Conservation (phyloP, 768 basidiomycete species). For the Suillus luteus region DNA sequence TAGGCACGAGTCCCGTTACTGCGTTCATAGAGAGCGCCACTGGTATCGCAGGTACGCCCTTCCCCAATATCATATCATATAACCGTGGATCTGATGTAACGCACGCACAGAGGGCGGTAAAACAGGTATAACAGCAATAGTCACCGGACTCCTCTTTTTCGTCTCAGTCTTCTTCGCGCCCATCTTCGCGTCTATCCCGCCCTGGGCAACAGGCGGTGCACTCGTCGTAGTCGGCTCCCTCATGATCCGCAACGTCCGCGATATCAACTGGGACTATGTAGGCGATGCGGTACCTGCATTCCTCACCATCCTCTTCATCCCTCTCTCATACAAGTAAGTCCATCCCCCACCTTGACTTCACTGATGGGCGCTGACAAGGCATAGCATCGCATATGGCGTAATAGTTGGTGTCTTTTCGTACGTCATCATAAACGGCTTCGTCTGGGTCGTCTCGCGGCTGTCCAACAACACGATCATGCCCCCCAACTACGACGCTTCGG, state of each 20-base stretch:
- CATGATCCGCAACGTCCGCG: constrained; percentile 85
- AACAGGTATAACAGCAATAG: constrained; percentile 80
- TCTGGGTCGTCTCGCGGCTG: constrained; percentile 55
- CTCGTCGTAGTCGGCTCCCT: constrained; percentile 84
- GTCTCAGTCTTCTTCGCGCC: constrained; percentile 86
- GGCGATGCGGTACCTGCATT: constrained; percentile 89
- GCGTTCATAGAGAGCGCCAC: constrained; percentile 84
- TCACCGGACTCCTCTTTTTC: constrained; percentile 75
- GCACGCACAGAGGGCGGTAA: constrained; percentile 71
- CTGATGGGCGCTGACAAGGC: background rate
- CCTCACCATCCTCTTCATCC: constrained; percentile 78
- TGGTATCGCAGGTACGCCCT: constrained; percentile 62
- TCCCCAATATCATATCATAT: background rate
- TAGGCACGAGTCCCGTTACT: constrained; percentile 82
- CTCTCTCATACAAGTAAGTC: constrained; percentile 72
- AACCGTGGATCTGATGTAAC: constrained; percentile 17
- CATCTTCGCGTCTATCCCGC: constrained; percentile 83
- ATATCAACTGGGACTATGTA: constrained; percentile 88
- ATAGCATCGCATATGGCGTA: constrained; percentile 86
- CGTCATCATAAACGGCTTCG: constrained; percentile 70
- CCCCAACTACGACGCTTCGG: constrained; percentile 61
- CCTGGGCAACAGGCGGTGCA: constrained; percentile 88
- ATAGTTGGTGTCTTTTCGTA: constrained; percentile 78
- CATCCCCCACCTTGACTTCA: no score
- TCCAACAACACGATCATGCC: constrained; percentile 64